Base-by-base conservation (phyloP, 495 filamentous ascomycete species). In the Penicillium robsamsonii region DNA sequence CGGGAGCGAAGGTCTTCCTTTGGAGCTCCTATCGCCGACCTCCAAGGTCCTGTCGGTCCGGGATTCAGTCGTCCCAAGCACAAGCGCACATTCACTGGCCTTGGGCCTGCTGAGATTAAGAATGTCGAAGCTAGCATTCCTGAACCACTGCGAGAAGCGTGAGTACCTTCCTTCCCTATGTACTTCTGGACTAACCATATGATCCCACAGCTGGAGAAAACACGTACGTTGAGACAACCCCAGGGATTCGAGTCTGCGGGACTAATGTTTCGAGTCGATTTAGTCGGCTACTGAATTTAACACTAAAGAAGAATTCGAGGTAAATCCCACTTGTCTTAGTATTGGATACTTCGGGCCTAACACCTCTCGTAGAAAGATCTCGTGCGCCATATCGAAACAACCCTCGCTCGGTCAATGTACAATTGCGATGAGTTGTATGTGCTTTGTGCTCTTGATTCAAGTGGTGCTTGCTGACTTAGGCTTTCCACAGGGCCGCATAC, bases 361-460 rank as follows among this genome's bases (percentile, higher is more conserved):
- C 30, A 5, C 3, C 25, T 29, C 13, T 12, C 37, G 22, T 71
- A 93, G 83, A 81, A 76, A 64, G 91, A 96, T 65, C 79, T 94
- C 43, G 90, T 98, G 49, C 87, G 87, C 44, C 94, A 98, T 78
- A 86, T 98, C 65, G 95, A 98, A 71, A 97, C 95, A 4, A 96
- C 94, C 2, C 81, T 98, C 53, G 94, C 95, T 59, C 90, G 94
- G 15, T 96, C 91, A 60, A 83, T 98, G 69, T 98, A 90, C 82
- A 98, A 98, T 75, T 97, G 95, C 77, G 94, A 98, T 79, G 95
- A 98, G 72, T 67, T 84, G 68, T 84, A 63, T 55, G 77, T 67
- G 10, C 11, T n/a, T 3, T 25, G 3, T 25, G 20, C 4, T 3
- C 15, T 22, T 41, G 10, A 4, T 37, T n/a, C 33, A 5, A 20